Base-by-base conservation (phyloP, 352 stramenopile genomes). In the Phytophthora sp. region DNA sequence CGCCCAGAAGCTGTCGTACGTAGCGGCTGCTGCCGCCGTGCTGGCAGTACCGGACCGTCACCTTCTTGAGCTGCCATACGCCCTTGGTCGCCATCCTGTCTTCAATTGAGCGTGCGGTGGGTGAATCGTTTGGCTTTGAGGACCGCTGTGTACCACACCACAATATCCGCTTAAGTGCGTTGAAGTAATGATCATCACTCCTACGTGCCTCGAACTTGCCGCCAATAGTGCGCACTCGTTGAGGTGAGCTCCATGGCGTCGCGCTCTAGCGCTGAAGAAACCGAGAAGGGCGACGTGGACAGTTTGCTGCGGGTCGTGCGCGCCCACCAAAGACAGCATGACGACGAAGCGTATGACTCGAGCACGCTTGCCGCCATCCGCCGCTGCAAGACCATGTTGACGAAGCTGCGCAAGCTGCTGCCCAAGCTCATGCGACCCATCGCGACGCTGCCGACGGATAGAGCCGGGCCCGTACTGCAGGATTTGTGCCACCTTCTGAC, bases 31-130 rank as follows among this genome's bases (percentile, higher is more conserved):
- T 92, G 50, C 83, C 83, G 41, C 83, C 66, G 66, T 92, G 74
- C 67, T 92, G 83, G 62, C 83, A 92, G 81, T 92, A 92, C 45
- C 83, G 83, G 57, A 92, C 89, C 69, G 83, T 92, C 67, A 92
- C 68, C 67, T 92, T 66, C 75, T 92, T 82, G 45, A 92, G 71
- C 64, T 92, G 83, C 83, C 83, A 92, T 66, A 90, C 80, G 51
- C 83, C 83, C 36, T 86, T 84, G 49, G 83, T 92, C 70, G 83
- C 83, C 83, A 92, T 92, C 21, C 50, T 68, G 39, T 51, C 16
- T 33, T 11, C 12, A 11, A 53, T 57, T 57, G 62, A 51, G 57
- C 29, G 20, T 66, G 66, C 51, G 52, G 51, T 61, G 54, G 59
- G 38, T 70, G 20, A 67, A 69, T 64, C 36, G 53, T 56, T 69